Conservation (phyloP, 176 grass and related monocot species). For the Chrysopogon serrulatus region DNA sequence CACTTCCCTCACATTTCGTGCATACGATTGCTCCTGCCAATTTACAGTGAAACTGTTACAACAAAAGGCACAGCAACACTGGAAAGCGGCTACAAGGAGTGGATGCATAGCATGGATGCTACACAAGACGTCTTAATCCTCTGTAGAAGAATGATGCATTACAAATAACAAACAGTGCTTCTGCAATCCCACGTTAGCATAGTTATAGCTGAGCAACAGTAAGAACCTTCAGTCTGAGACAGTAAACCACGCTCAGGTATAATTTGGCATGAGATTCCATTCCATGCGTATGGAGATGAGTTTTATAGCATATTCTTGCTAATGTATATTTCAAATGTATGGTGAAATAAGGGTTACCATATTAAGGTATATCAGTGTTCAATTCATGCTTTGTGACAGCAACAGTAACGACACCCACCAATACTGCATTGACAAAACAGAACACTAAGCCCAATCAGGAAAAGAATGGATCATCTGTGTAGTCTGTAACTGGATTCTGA, state of each 20-base stretch:
- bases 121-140: background rate
- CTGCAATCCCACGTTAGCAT: background rate
- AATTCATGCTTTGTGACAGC: background rate
- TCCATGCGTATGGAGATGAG: background rate
- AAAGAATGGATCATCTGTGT: background rate
- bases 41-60: conserved; percentile 21
- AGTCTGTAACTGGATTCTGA: background rate
- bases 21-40: conserved; percentile 60
- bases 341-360: background rate
- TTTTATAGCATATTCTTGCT: background rate
- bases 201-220: background rate
- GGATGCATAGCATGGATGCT: background rate
- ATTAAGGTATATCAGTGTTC: background rate
- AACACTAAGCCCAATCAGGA: background rate
- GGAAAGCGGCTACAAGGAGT: background rate
- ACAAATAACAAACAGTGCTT: background rate
- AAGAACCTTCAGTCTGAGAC: background rate
- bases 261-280: background rate
- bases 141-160: background rate
- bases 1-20: conserved; percentile 63
- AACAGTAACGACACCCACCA: background rate
- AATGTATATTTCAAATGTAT: background rate
- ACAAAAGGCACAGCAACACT: background rate
- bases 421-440: background rate
- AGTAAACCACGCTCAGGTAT: background rate